phyloP scores from a whole-genome alignment of 495 filamentous ascomycete species.

The Lasiosphaeriaceae sp. region DNA sequence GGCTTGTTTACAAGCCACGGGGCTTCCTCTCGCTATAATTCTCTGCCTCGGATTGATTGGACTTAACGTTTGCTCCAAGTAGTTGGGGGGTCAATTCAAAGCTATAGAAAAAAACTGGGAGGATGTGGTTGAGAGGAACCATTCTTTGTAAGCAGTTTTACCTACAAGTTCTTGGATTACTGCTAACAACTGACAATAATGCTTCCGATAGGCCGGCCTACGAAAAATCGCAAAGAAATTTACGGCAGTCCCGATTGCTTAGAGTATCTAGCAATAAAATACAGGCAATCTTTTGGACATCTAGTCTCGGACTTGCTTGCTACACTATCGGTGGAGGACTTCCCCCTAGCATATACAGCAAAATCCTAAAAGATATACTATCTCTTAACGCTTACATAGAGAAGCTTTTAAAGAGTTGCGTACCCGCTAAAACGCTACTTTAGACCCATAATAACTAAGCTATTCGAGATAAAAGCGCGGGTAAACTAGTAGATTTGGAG shows the following conservation, averaged over 20 bases:
- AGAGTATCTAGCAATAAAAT: slow-evolving; percentile 7
- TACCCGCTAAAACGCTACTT: slow-evolving; percentile 2
- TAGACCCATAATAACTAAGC: too few relatives aligned
- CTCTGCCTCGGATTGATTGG: slow-evolving; percentile 3
- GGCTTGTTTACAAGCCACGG: slow-evolving; percentile 2
- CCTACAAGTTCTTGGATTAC: background rate
- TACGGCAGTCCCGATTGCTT: slow-evolving; percentile 3
- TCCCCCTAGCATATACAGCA: slow-evolving; percentile 1
- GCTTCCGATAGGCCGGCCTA: slow-evolving; percentile 1
- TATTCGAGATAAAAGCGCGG: too few relatives aligned
- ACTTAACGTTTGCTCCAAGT: slow-evolving; percentile 6
- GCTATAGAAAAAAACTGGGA: slow-evolving; percentile 7
- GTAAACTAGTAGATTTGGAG: too few relatives aligned
- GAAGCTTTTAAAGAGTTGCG: background rate
- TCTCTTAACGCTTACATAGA: slow-evolving; percentile 1
- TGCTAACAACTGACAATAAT: slow-evolving; percentile 3
- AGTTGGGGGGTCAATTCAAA: slow-evolving; percentile 1
- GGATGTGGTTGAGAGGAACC: slow-evolving; percentile 7
- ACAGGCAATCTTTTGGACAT: slow-evolving; percentile 2
- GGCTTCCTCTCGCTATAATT: slow-evolving; percentile 1
- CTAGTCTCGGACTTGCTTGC: slow-evolving; percentile 3
- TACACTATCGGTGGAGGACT: background rate
- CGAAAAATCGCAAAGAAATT: slow-evolving; percentile 1
- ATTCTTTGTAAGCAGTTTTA: slow-evolving; percentile 4
- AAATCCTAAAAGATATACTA: slow-evolving; percentile 2